A percentile compares a stretch with the other conserved stretches of the same genome.
Evolutionary conservation across 495 filamentous ascomycete genomes (phyloP).

Genomic region (Penicillium salamii): DNA sequence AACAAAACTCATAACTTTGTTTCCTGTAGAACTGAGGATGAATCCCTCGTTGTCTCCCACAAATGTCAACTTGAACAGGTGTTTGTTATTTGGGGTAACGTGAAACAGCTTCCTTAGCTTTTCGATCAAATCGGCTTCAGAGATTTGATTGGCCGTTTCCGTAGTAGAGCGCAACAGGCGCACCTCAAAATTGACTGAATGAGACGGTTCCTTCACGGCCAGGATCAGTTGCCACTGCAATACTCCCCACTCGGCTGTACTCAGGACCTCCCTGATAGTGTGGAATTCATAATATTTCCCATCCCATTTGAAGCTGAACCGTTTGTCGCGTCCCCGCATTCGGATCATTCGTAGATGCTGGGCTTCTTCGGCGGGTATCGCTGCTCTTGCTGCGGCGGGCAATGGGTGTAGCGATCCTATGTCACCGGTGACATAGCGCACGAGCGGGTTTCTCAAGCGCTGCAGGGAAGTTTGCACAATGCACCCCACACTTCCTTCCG

Average conservation of each 20-base stretch:
- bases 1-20: no score
- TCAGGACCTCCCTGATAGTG: slow-evolving; percentile 13
- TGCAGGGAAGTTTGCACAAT: slow-evolving; percentile 36
- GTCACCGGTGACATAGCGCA: slow-evolving; percentile 41
- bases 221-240: slow-evolving; percentile 44
- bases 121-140: no score
- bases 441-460: slow-evolving; percentile 33
- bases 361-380: slow-evolving; percentile 7
- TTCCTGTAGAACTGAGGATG: no score
- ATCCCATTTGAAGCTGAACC: slow-evolving; percentile 33
- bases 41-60: no score
- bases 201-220: no score
- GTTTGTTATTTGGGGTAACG: no score
- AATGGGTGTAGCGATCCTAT: slow-evolving; percentile 32
- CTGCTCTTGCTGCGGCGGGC: slow-evolving; percentile 1
- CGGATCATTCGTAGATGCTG: slow-evolving; percentile 20
- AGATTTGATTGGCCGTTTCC: no score
- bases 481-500: slow-evolving; percentile 25
- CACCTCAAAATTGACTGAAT: no score
- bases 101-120: no score
- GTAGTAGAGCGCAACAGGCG: no score
- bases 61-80: no score
- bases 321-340: slow-evolving; percentile 30
- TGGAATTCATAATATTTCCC: slow-evolving; percentile 30
- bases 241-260: slow-evolving; percentile 17